Evolutionary conservation across 257 asterid genomes (phyloP).

Genomic region (Rubia yunnanensis): DNA sequence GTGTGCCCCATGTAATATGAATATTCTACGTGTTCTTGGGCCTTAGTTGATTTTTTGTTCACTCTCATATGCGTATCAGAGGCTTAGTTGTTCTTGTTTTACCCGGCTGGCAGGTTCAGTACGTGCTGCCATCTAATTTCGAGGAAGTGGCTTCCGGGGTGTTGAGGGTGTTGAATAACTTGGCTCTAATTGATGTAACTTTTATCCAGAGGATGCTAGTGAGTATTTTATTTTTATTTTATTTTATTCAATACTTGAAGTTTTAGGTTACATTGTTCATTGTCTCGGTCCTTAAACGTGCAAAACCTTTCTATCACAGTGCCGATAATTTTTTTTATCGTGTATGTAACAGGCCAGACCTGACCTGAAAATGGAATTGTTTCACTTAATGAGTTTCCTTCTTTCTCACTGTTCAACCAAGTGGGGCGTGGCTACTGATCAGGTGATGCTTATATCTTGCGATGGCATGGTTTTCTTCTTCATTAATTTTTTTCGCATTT

Average conservation of each 20-base stretch:
- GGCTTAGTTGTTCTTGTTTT: neutral
- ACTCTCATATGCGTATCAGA: neutral
- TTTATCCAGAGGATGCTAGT: slow-evolving; percentile 95
- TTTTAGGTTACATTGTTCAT: slow-evolving; percentile 1
- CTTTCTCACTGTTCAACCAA: slow-evolving; percentile 90
- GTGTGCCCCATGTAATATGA: neutral
- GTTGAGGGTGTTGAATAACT: slow-evolving; percentile 92
- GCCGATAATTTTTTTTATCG: slow-evolving; percentile 3
- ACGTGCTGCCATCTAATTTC: slow-evolving; percentile 85
- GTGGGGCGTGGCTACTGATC: slow-evolving; percentile 77
- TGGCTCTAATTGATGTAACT: slow-evolving; percentile 72
- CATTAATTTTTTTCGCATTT: neutral
- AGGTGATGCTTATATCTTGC: slow-evolving; percentile 39
- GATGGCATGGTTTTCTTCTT: slow-evolving; percentile 4
- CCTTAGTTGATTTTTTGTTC: neutral
- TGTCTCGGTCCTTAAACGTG: slow-evolving; percentile 3
- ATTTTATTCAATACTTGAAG: slow-evolving; percentile 2
- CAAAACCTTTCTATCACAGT: neutral
- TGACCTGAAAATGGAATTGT: slow-evolving; percentile 95
- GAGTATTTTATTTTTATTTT: slow-evolving; percentile 25
- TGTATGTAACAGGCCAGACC: slow-evolving; percentile 68
- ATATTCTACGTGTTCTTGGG: neutral
- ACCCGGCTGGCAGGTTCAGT: slow-evolving; percentile 44
- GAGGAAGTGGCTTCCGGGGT: slow-evolving; percentile 97
- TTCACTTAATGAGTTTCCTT: slow-evolving; percentile 90